Conservation (phyloP, 2,329 filamentous ascomycete genomes). For the Alternaria brassicicola region DNA sequence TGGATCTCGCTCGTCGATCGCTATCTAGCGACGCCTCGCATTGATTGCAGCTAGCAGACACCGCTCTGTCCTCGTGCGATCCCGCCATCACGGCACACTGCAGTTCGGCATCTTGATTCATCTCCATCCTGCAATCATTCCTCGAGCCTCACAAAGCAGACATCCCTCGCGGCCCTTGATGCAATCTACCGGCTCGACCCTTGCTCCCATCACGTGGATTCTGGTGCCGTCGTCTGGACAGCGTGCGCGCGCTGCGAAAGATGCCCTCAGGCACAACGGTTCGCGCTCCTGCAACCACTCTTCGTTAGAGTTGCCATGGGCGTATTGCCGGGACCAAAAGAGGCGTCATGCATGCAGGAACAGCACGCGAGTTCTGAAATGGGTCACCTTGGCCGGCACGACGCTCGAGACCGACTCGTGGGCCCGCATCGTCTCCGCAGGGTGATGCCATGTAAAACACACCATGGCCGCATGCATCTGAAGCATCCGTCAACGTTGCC, state of each 20-base stretch:
- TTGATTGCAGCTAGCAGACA: conserved; percentile 18
- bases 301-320: conserved; percentile 8
- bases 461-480: conserved; percentile 23
- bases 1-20: conserved; percentile 14
- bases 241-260: background rate
- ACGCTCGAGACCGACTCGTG: conserved; percentile 25
- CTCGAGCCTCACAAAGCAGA: background rate
- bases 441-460: conserved; percentile 23
- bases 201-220: background rate
- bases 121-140: background rate
- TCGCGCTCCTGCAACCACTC: background rate
- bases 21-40: conserved; percentile 15
- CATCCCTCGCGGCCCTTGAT: background rate
- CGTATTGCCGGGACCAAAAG: conserved; percentile 17
- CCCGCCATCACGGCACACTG: conserved; percentile 2
- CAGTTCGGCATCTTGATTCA: conserved; percentile 13
- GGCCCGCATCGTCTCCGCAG: conserved; percentile 19
- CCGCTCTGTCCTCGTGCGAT: conserved; percentile 1
- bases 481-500: conserved; percentile 12
- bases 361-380: conserved; percentile 20
- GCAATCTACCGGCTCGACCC: conserved; percentile 2
- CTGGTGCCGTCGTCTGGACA: background rate
- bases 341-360: conserved; percentile 27
- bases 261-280: background rate
- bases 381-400: conserved; percentile 21